Evolutionary conservation across 148 eudicot genomes (phyloP), one percentile per base, ranked within the genome.

Genomic region (Heliosperma pusillum): DNA sequence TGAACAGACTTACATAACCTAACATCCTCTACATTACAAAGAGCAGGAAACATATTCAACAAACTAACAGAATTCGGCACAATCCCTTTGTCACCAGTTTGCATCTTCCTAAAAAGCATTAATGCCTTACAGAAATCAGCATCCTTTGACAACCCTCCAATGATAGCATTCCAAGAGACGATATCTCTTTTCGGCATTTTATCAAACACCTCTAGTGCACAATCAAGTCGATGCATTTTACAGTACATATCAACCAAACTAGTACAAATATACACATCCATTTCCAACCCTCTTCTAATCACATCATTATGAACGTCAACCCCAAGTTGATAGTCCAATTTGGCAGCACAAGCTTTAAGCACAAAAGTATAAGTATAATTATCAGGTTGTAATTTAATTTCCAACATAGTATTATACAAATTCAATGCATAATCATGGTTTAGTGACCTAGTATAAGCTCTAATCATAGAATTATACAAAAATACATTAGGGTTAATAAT

Each of bases 171-270:
- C 95, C 92, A 90, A 47, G 85, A 78, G 10, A 85, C 95, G 45
- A 88, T 83, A 85, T 90, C 95, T 60, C 76, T 85, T 13, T 76
- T 24, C 40, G 88, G 85, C 90, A 90, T 85, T 81, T 82, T 73
- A 84, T 85, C 95, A 63, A 90, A 90, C 88, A 88, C 81, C 76
- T 84, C 69, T 10, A 72, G 74, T 44, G 95, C 95, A 40, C 69
- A 12, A 69, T 16, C 85, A 77, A 87, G 61, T 11, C 75, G 85
- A 45, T 87, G 88, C 80, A 85, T 65, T 74, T 88, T 87, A 77
- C 90, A 85, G 40, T 87, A 88, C 91, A 90, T 85, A 79, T 88
- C 86, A 69, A 90, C 83, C 50, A 90, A 85, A n/a, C 89, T 80
- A 13, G 95, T 88, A 25, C 80, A 82, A 33, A 88, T 88, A 80